phyloP scores from a whole-genome alignment of 148 eudicot species.

The Heliamphora exappendiculata region DNA sequence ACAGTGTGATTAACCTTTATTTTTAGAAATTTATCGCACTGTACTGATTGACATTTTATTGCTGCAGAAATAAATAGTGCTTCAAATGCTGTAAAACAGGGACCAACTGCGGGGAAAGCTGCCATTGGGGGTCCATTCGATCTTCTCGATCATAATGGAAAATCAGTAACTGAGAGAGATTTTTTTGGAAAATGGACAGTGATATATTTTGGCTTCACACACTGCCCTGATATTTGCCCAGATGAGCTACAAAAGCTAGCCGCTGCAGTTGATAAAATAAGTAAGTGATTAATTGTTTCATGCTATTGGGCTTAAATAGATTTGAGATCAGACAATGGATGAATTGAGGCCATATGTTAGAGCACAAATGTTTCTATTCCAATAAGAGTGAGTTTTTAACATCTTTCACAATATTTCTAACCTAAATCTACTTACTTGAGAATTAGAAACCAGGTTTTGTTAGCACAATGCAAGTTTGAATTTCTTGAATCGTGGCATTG shows the following conservation, averaged over 20 bases:
- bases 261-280: constrained; percentile 81
- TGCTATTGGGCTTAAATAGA: not conserved
- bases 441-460: not conserved
- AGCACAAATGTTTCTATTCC: not conserved
- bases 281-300: constrained; percentile 37
- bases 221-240: constrained; percentile 98
- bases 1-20: not conserved
- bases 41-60: constrained; percentile 8
- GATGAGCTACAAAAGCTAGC: constrained; percentile 91
- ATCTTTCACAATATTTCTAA: not conserved
- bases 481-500: not conserved
- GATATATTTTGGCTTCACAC: constrained; percentile 90
- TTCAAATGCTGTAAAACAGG: constrained; percentile 71
- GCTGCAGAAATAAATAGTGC: constrained; percentile 58
- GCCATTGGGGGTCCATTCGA: constrained; percentile 91
- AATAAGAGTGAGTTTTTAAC: not conserved
- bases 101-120: constrained; percentile 94
- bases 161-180: constrained; percentile 62
- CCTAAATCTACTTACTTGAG: not conserved
- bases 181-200: constrained; percentile 84
- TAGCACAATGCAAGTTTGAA: not conserved
- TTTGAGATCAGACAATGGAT: not conserved
- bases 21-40: not conserved
- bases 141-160: constrained; percentile 77
- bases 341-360: not conserved